Base-by-base conservation (phyloP, 2,329 filamentous ascomycete species). In the Microascus cirrosus region DNA sequence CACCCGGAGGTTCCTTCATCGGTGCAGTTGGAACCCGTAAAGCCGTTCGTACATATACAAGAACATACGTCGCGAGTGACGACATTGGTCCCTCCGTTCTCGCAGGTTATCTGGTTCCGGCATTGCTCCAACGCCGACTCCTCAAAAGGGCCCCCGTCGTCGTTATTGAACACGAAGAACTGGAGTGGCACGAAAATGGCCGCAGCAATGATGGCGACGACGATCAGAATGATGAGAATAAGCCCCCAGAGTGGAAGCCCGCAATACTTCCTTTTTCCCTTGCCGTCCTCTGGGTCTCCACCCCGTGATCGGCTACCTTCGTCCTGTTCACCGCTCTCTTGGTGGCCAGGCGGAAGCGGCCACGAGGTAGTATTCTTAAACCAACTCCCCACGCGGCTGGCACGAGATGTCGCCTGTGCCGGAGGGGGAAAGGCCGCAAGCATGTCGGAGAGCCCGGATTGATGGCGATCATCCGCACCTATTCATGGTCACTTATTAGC, bases 41-140 rank as follows among this genome's bases (percentile, higher is more conserved):
- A 97, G 1, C 92, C 90, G 65, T 94, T 91, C 24, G 86, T 84
- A 71, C 93, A 99, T 51, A 96, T 83, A 68, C 93, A 99, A 13
- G 86, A 86, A 72, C 93, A 97, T 22, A 80, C 74, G 3, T 82
- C 80, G 59, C 82, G 76, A 18, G 80, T 82, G 22, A 90, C 71
- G 18, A 93, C 81, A 58, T 85, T 91, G 20, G 85, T 84, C 32
- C 93, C 93, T 11, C 90, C 90, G 62, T 97, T 96, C 56, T 81
- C 73, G 66, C 93, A 96, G 0, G 76, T 78, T 15, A 87, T 72
- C 34, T 79, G 78, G 45, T 75, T 71, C 62, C 82, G 77, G 68
- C 90, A 95, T 60, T 77, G 68, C 7, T 73, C 68, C 24, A 77
- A 65, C 11, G 68, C 69, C 28, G 71, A 66, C 57, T 71, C 65